Base-by-base conservation (phyloP, 116 monocot genomes). In the Trichopus zeylanicus region DNA sequence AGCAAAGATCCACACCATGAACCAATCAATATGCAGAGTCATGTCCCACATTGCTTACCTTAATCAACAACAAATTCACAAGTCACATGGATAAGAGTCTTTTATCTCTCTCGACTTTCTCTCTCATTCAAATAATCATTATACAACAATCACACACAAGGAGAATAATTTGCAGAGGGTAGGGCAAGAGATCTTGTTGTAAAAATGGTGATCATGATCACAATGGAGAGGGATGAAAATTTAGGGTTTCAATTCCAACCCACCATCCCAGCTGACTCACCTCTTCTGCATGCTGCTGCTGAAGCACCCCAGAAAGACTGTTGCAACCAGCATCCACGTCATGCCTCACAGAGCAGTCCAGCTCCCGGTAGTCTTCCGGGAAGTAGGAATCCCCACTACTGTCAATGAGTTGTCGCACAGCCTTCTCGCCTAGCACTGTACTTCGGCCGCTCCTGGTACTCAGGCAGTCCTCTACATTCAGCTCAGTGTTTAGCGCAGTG, bases 281-380 rank as follows among this genome's bases (percentile, higher is more conserved):
- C n/a, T 34, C 69, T 9, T 69, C 66, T 12, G n/a, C 55, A 29
- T 13, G 42, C 3, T 3, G 53, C 0, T 47, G 61, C 22, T 65
- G 19, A 7, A 32, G 42, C 16, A 30, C 60, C 2, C 42, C 8
- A 0, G 0, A n/a, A 1, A 42, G 18, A 42, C 48, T 74, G 46
- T 62, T 82, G 42, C 88, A 77, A 0, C 80, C 83, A n/a, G 66
- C 69, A 26, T 84, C 88, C 67, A 78, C 78, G 27, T 73, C 73
- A 18, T 4, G 12, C n/a, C 62, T 58, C 6, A 38, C 46, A 15
- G 21, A 53, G 58, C 42, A 57, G 11, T 37, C 53, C 12, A 42
- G 42, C 12, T 35, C 29, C 12, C 49, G 26, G 59, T 65, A 73
- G 62, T 32, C 32, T 20, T 73, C 73, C 8, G 55, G 70, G 62